Evolutionary conservation across 192 early-diverging fungal genomes (phyloP).

Genomic region (Entrophospora sp.): DNA sequence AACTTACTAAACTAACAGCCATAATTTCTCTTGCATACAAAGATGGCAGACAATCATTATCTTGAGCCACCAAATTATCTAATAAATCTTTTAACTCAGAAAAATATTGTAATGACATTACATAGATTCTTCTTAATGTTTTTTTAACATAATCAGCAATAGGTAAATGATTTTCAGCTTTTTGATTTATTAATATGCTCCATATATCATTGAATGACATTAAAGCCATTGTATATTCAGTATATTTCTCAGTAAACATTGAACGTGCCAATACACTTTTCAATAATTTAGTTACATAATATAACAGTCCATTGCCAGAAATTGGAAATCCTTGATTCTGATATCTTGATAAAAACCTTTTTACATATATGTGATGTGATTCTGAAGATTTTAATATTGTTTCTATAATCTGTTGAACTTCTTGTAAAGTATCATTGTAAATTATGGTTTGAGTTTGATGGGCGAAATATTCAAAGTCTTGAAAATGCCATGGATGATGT

Average conservation of each 20-base stretch:
- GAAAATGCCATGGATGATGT: conserved; percentile 33
- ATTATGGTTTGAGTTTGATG: conserved; percentile 41
- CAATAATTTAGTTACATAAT: conserved; percentile 40
- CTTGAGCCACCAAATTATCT: conserved; percentile 34
- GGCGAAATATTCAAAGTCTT: conserved; percentile 38
- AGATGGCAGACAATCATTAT: conserved; percentile 34
- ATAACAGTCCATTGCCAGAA: conserved; percentile 45
- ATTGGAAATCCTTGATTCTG: conserved; percentile 33
- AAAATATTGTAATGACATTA: conserved; percentile 48
- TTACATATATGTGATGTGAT: conserved; percentile 31
- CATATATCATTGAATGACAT: conserved; percentile 32
- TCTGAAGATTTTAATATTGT: conserved; percentile 29
- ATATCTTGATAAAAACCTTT: conserved; percentile 40
- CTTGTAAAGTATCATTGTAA: conserved; percentile 35
- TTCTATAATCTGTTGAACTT: conserved; percentile 33
- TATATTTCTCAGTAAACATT: conserved; percentile 17
- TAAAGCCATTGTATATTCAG: conserved; percentile 7
- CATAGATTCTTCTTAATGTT: conserved; percentile 37
- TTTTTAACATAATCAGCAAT: conserved; percentile 29
- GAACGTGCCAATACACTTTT: conserved; percentile 46
- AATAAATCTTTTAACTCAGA: conserved; percentile 40
- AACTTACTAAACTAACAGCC: conserved; percentile 43
- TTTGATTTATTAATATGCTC: conserved; percentile 28
- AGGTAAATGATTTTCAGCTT: conserved; percentile 6
- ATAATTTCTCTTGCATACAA: conserved; percentile 49